Percentiles rank a stretch among this genome's conserved stretches.
Evolutionary conservation across 768 basidiomycete genomes (phyloP).

Genomic region (Pisolithus sp.): DNA sequence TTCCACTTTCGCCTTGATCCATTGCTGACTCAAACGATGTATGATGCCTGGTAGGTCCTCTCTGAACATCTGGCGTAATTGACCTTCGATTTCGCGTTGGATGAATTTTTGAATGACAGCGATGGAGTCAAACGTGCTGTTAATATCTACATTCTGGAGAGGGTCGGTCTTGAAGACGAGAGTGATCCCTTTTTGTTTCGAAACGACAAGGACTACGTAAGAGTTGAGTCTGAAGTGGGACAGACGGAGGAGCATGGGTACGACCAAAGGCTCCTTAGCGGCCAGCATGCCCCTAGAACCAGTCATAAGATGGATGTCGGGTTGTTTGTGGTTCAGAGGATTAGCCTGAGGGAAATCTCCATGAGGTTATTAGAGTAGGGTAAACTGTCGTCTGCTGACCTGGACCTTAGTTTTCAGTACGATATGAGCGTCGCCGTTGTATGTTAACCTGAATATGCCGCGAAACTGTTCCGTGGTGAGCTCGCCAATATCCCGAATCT

Average conservation of each 20-base stretch:
- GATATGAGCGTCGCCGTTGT: slow-evolving; percentile 86
- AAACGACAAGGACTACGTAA: slow-evolving; percentile 96
- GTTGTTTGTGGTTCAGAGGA: slow-evolving; percentile 87
- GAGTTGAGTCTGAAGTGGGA: slow-evolving; percentile 93
- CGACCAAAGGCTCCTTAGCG: slow-evolving; percentile 90
- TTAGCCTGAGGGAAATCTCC: slow-evolving; percentile 60
- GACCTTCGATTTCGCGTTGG: slow-evolving; percentile 94
- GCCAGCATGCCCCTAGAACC: slow-evolving; percentile 86
- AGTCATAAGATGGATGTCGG: slow-evolving; percentile 81
- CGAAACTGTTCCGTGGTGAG: slow-evolving; percentile 92
- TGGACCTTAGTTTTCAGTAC: slow-evolving; percentile 90
- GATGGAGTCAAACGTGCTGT: slow-evolving; percentile 95
- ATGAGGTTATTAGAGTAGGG: not conserved
- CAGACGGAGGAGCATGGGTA: slow-evolving; percentile 95
- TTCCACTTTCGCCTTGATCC: slow-evolving; percentile 92
- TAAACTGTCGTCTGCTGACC: slow-evolving; percentile 38
- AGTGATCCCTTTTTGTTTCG: slow-evolving; percentile 95
- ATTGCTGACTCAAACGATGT: slow-evolving; percentile 90
- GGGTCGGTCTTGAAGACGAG: slow-evolving; percentile 99
- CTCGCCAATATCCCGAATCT: slow-evolving; percentile 96
- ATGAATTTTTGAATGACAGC: slow-evolving; percentile 97
- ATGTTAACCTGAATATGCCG: slow-evolving; percentile 93
- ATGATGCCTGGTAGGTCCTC: slow-evolving; percentile 97
- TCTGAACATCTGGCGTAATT: slow-evolving; percentile 95
- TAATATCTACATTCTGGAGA: slow-evolving; percentile 95